Conservation (phyloP, 176 grass and related monocot species). For the Coix lacrymajobi region DNA sequence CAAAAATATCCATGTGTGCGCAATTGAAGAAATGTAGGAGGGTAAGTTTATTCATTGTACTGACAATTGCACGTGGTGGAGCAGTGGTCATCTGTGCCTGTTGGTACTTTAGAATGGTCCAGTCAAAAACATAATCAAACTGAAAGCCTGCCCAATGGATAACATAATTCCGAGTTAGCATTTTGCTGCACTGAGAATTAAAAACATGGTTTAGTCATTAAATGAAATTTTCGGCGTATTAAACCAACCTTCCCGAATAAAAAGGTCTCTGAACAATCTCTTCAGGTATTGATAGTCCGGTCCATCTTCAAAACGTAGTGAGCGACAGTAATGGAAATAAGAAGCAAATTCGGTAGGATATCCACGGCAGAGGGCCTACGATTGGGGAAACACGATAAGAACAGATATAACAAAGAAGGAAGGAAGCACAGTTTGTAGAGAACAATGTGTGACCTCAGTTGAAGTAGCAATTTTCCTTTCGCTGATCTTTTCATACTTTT, state of each 20-base stretch:
- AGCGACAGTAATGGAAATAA: slow-evolving; percentile 88
- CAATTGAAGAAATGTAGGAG: neutral
- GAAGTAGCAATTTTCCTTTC: slow-evolving; percentile 89
- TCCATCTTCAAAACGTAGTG: slow-evolving; percentile 76
- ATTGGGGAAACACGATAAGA: neutral
- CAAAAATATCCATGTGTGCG: neutral
- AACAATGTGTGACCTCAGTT: slow-evolving; percentile 48
- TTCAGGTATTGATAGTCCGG: slow-evolving; percentile 86
- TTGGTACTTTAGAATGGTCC: slow-evolving; percentile 87
- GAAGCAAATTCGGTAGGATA: slow-evolving; percentile 86
- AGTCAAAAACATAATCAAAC: slow-evolving; percentile 96
- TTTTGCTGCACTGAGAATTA: neutral
- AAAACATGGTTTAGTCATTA: neutral
- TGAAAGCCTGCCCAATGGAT: slow-evolving; percentile 59
- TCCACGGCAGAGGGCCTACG: slow-evolving; percentile 71
- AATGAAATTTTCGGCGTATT: neutral
- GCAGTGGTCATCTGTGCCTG: slow-evolving; percentile 78
- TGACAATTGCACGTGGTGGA: slow-evolving; percentile 67
- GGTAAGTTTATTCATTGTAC: slow-evolving; percentile 31
- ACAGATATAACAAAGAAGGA: neutral
- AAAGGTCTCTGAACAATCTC: slow-evolving; percentile 80
- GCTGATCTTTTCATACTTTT: slow-evolving; percentile 88
- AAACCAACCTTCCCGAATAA: slow-evolving; percentile 77
- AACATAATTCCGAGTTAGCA: neutral
- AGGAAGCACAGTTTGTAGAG: neutral